phyloP scores from a whole-genome alignment of 2,329 filamentous ascomycete genomes.

The Penicillium sp. region DNA sequence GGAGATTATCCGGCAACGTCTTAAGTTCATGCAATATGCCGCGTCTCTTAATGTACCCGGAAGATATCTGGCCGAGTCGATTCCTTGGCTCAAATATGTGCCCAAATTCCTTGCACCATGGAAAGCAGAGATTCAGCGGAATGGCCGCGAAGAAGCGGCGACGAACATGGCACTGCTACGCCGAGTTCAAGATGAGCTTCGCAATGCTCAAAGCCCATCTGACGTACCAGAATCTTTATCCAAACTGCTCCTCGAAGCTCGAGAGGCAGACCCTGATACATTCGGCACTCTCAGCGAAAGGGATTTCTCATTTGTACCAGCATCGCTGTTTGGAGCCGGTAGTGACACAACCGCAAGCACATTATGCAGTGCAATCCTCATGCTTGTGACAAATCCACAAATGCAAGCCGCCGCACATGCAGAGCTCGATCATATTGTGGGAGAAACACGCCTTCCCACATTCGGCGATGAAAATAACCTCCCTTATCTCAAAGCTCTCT shows the following conservation, averaged over 20 bases:
- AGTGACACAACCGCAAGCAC: constrained; percentile 47
- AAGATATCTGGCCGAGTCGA: constrained; percentile 52
- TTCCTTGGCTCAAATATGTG: constrained; percentile 50
- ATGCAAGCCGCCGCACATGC: constrained; percentile 43
- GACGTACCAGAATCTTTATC: constrained; percentile 48
- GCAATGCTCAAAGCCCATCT: constrained; percentile 30
- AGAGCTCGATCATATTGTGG: constrained; percentile 37
- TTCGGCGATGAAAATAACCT: constrained; percentile 34
- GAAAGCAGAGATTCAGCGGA: constrained; percentile 39
- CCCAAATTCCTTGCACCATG: constrained; percentile 52
- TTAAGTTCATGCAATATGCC: constrained; percentile 55
- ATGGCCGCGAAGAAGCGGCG: constrained; percentile 27
- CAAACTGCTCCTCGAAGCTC: constrained; percentile 49
- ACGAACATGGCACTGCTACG: constrained; percentile 48
- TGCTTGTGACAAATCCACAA: constrained; percentile 52
- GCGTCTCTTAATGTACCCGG: constrained; percentile 55
- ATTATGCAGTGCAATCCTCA: constrained; percentile 52
- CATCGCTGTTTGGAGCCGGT: constrained; percentile 50
- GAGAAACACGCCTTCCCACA: constrained; percentile 28
- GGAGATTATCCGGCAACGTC: constrained; percentile 50
- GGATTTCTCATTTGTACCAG: constrained; percentile 48
- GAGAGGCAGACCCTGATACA: constrained; percentile 42
- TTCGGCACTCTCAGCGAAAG: constrained; percentile 45
- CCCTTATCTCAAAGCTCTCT: constrained; percentile 36
- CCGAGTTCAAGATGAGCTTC: constrained; percentile 41